phyloP scores from a whole-genome alignment of 23 red algal species.

The Gracilaria vermiculophylla region DNA sequence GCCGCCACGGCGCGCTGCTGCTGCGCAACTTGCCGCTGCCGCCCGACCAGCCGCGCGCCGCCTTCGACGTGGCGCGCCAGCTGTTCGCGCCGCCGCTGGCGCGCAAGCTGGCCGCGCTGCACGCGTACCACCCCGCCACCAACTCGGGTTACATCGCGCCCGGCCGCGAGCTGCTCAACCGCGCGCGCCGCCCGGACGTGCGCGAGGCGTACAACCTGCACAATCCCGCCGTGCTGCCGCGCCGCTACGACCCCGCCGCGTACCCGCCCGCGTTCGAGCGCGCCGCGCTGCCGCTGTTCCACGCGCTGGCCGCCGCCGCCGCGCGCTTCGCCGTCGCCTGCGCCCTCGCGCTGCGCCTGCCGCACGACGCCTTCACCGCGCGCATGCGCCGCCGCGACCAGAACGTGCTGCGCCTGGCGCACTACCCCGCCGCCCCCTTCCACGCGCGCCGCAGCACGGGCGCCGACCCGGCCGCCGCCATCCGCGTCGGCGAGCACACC shows the following conservation, averaged over 20 bases:
- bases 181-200: background rate
- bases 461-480: background rate
- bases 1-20: constrained; percentile 4
- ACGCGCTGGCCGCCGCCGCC: background rate
- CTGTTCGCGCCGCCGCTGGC: constrained; percentile 1
- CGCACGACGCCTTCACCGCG: background rate
- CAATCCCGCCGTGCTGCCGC: background rate
- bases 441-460: background rate
- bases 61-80: background rate
- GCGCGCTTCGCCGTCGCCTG: constrained; percentile 2
- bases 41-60: background rate
- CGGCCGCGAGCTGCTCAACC: constrained; percentile 27
- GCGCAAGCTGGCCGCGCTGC: background rate
- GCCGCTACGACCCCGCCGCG: background rate
- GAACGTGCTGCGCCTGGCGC: background rate
- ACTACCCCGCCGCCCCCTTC: constrained; percentile 31
- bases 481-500: constrained; percentile 49
- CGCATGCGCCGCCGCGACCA: background rate
- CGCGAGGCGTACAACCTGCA: constrained; percentile 51
- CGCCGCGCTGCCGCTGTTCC: background rate
- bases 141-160: background rate
- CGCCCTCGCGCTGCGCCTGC: constrained; percentile 19
- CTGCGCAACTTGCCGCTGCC: constrained; percentile 12
- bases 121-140: background rate
- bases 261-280: constrained; percentile 12